phyloP scores from a whole-genome alignment of 495 filamentous ascomycete genomes.

The Podospora bellae-mahoneyi region DNA sequence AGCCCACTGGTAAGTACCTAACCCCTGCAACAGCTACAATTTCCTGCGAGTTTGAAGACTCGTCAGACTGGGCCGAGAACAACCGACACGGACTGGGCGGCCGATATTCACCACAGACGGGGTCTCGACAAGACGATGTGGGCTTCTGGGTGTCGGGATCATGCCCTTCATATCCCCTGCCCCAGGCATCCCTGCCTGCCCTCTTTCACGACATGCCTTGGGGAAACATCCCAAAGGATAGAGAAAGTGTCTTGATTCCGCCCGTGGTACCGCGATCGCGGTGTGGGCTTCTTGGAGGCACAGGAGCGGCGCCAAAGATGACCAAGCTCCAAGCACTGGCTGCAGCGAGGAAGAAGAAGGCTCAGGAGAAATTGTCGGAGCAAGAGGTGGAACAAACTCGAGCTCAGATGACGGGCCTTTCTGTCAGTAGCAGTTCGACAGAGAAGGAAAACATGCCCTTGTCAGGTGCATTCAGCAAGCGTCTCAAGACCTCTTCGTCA shows the following conservation, averaged over 20 bases:
- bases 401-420: conserved; percentile 27
- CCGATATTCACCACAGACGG: background rate
- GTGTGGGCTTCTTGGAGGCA: conserved; percentile 73
- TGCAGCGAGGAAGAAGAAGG: conserved; percentile 81
- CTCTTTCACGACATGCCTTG: conserved; percentile 87
- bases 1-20: conserved; percentile 52
- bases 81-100: background rate
- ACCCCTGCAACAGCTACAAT: conserved; percentile 22
- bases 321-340: conserved; percentile 89
- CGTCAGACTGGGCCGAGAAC: conserved; percentile 16
- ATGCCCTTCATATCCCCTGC: background rate
- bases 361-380: conserved; percentile 57
- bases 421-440: conserved; percentile 19
- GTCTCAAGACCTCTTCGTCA: conserved; percentile 30
- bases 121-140: background rate
- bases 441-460: conserved; percentile 25
- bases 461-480: conserved; percentile 28
- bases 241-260: conserved; percentile 64
- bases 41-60: conserved; percentile 9
- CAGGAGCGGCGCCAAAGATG: conserved; percentile 60
- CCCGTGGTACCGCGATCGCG: conserved; percentile 57
- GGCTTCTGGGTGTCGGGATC: background rate
- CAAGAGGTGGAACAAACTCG: conserved; percentile 35
- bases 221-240: conserved; percentile 69
- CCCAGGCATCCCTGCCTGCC: conserved; percentile 14